A percentile compares a stretch with the other conserved stretches of the same genome.
phyloP scores from a whole-genome alignment of 129 eudicot genomes.

The Deinandra increscens region DNA sequence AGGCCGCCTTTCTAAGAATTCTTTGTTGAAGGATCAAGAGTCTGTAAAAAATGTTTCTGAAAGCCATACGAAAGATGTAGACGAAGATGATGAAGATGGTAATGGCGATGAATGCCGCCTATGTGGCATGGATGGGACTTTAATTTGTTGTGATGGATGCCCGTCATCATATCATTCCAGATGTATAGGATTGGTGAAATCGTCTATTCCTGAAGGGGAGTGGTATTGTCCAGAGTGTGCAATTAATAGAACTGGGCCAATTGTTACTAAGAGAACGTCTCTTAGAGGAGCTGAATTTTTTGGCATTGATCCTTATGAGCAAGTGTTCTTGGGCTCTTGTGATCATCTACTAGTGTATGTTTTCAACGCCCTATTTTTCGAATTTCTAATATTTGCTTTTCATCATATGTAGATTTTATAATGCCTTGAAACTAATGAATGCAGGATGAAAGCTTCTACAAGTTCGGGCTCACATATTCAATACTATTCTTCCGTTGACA shows the following conservation, averaged over 20 bases:
- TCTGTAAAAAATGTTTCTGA: constrained; percentile 34
- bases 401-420: constrained; percentile 22
- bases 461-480: constrained; percentile 44
- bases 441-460: constrained; percentile 66
- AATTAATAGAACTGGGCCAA: constrained; percentile 50
- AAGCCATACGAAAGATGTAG: constrained; percentile 28
- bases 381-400: not conserved
- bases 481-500: constrained; percentile 60
- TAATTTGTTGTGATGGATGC: constrained; percentile 97
- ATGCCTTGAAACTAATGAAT: constrained; percentile 17
- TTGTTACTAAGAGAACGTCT: constrained; percentile 50
- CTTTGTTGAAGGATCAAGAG: constrained; percentile 49
- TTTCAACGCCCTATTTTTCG: constrained; percentile 3
- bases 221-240: constrained; percentile 98
- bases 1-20: constrained; percentile 46
- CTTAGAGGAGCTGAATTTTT: constrained; percentile 71
- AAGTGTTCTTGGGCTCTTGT: constrained; percentile 80
- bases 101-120: constrained; percentile 93
- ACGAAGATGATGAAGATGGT: constrained; percentile 60
- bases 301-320: constrained; percentile 76
- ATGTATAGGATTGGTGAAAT: constrained; percentile 79
- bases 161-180: constrained; percentile 93
- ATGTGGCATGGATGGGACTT: constrained; percentile 96
- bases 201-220: constrained; percentile 66
- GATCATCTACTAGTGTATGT: constrained; percentile 91